Evolutionary conservation across 768 basidiomycete genomes (phyloP).

Genomic region (Pulveroboletus sp.): DNA sequence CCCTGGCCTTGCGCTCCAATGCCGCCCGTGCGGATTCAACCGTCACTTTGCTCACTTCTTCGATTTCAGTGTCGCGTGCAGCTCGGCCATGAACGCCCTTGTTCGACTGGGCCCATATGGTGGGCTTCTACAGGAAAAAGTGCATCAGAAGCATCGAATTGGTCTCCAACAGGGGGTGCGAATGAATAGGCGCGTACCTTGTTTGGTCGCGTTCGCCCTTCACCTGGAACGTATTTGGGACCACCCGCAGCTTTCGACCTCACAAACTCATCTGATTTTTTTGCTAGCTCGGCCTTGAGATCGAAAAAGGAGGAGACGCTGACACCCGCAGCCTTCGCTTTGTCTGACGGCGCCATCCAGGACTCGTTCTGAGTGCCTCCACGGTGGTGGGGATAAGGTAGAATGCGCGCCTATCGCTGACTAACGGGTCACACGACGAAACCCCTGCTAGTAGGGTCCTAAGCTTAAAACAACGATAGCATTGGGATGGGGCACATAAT

Average conservation of each 20-base stretch:
- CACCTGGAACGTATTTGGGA: constrained; percentile 49
- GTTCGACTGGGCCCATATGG: constrained; percentile 72
- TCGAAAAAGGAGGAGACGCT: constrained; percentile 78
- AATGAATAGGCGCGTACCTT: constrained; percentile 45
- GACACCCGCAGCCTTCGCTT: constrained; percentile 65
- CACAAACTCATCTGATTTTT: constrained; percentile 53
- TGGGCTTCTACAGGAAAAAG: constrained; percentile 55
- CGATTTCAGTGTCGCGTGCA: constrained; percentile 65
- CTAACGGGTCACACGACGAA: constrained; percentile 9
- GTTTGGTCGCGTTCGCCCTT: constrained; percentile 55
- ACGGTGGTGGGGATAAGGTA: background rate
- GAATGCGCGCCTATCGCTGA: background rate
- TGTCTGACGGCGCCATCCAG: constrained; percentile 44
- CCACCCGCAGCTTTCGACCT: constrained; percentile 61
- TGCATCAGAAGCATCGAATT: background rate
- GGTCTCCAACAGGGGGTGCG: background rate
- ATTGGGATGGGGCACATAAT: too few species aligned
- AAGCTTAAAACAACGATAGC: too few species aligned
- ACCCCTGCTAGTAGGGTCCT: background rate
- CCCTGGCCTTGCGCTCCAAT: constrained; percentile 72
- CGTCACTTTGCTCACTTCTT: constrained; percentile 63
- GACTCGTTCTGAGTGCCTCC: constrained; percentile 6
- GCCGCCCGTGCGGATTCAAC: constrained; percentile 67
- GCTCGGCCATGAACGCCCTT: constrained; percentile 66
- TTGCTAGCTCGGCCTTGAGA: constrained; percentile 57